Evolutionary conservation across 2,329 filamentous ascomycete genomes (phyloP).

Genomic region (Xylaria sp.): DNA sequence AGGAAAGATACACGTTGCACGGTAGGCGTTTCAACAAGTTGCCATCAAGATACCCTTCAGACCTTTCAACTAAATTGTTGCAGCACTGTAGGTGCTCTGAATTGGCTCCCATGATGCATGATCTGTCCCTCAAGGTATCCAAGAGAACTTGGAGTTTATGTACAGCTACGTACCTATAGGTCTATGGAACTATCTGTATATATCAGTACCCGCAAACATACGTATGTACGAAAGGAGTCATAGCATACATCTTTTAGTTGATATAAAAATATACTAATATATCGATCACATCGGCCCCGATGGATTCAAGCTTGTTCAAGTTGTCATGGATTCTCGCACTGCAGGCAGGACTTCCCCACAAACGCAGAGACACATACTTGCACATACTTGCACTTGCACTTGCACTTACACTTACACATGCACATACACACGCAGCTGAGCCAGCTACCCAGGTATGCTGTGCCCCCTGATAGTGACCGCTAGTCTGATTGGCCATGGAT

Average conservation of each 20-base stretch:
- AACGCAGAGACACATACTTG: background rate
- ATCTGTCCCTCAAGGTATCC: constrained; percentile 7
- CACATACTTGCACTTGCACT: background rate
- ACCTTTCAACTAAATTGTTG: background rate
- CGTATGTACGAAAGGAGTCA: background rate
- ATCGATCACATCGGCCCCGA: background rate
- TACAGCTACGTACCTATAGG: no score
- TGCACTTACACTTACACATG: background rate
- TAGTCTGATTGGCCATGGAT: constrained; percentile 26
- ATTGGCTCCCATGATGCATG: background rate
- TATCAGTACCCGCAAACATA: no score
- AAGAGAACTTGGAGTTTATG: background rate
- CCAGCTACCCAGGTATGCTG: background rate
- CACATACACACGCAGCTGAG: background rate
- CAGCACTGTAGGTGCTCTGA: background rate
- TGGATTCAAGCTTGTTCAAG: background rate
- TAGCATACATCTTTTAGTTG: background rate
- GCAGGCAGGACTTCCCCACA: constrained; percentile 35
- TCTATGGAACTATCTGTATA: no score
- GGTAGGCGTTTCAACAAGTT: background rate
- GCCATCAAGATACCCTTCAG: background rate
- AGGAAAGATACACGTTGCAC: background rate
- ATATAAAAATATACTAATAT: background rate
- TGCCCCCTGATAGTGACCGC: constrained; percentile 27
- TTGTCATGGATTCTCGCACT: constrained; percentile 4